Conservation (phyloP, 2,329 filamentous ascomycete species). For the Alternaria solani region DNA sequence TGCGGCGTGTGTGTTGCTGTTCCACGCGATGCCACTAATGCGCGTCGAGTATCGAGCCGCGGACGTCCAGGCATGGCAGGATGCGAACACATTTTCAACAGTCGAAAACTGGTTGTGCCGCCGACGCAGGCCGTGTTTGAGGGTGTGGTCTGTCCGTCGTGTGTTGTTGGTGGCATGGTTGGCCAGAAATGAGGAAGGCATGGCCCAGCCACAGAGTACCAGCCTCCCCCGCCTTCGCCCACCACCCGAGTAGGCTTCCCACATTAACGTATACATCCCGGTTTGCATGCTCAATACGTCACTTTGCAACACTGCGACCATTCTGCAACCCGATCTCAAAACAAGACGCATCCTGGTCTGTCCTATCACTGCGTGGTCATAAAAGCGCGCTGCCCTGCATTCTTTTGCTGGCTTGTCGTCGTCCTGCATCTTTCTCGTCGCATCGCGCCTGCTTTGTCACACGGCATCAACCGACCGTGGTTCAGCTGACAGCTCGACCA, state of each 20-base stretch:
- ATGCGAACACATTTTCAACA: conserved; percentile 9
- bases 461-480: conserved; percentile 13
- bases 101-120: background rate
- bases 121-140: background rate
- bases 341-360: conserved; percentile 23
- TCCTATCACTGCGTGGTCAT: conserved; percentile 13
- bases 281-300: conserved; percentile 36
- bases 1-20: conserved; percentile 8
- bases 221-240: conserved; percentile 37
- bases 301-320: conserved; percentile 21
- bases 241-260: conserved; percentile 5
- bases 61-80: background rate
- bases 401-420: conserved; percentile 16
- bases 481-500: conserved; percentile 18
- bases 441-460: conserved; percentile 14
- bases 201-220: conserved; percentile 33
- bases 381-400: conserved; percentile 25
- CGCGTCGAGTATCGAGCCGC: background rate
- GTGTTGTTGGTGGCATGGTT: conserved; percentile 14
- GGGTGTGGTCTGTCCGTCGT: background rate
- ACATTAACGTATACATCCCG: conserved; percentile 14
- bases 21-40: conserved; percentile 3
- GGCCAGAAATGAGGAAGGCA: conserved; percentile 22
- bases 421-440: conserved; percentile 19
- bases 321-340: conserved; percentile 23